These are phyloP conservation scores for Exsudoporus floridanus DNA, from an alignment of 1,284 basidiomycete species.

Conservation along the genomic window DNA sequence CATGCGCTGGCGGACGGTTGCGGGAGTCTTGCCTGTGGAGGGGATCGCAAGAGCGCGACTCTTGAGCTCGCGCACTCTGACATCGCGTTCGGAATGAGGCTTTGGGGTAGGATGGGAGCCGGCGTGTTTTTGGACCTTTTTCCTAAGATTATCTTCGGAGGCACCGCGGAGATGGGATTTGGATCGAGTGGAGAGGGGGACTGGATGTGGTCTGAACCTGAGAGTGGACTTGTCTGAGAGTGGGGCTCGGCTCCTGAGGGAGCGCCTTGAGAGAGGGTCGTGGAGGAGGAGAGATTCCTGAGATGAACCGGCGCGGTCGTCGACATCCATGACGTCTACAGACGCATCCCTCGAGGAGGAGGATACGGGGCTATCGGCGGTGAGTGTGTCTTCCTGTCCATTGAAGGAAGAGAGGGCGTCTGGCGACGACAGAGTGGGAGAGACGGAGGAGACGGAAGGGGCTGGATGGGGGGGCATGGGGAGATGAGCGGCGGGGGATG, in stretches of 20 bases:
- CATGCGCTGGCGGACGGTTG: slow-evolving; percentile 50
- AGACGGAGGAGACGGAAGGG: slow-evolving; percentile 22
- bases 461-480: slow-evolving; percentile 14
- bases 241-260: slow-evolving; percentile 26
- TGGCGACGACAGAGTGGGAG: slow-evolving; percentile 33
- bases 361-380: slow-evolving; percentile 31
- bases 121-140: slow-evolving; percentile 27
- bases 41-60: slow-evolving; percentile 48
- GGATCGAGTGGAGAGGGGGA: slow-evolving; percentile 28
- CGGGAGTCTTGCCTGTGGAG: slow-evolving; percentile 56
- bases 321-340: slow-evolving; percentile 33
- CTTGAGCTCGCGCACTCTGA: slow-evolving; percentile 39
- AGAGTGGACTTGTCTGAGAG: slow-evolving; percentile 28
- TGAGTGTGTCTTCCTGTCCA: slow-evolving; percentile 30
- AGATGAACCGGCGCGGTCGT: slow-evolving; percentile 25
- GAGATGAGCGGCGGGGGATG: background rate
- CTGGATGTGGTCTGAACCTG: slow-evolving; percentile 23
- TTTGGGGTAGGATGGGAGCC: slow-evolving; percentile 17
- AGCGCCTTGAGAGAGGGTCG: slow-evolving; percentile 24
- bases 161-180: slow-evolving; percentile 20
- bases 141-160: slow-evolving; percentile 33
- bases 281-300: slow-evolving; percentile 30
- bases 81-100: slow-evolving; percentile 31
- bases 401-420: slow-evolving; percentile 33
- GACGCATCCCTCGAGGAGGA: slow-evolving; percentile 37